These are phyloP conservation scores for Panus rudis DNA, from an alignment of 768 basidiomycete genomes.

Conservation along the genomic window DNA sequence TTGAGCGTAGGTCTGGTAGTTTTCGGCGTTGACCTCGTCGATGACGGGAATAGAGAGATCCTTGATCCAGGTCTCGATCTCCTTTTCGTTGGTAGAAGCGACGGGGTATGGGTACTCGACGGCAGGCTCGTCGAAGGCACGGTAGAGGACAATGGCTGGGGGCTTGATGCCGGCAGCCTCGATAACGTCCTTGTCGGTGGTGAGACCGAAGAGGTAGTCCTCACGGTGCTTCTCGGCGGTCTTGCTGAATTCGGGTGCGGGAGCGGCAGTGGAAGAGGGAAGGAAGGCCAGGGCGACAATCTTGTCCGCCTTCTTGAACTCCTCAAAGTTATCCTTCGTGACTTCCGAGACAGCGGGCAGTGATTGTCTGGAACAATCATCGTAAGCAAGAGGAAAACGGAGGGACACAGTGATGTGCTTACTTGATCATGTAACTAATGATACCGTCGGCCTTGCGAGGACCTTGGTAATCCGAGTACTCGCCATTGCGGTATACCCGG, in stretches of 20 bases:
- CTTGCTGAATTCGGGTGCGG: conserved; percentile 66
- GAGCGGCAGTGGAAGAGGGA: conserved; percentile 61
- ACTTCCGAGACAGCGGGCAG: conserved; percentile 89
- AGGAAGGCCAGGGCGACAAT: conserved; percentile 87
- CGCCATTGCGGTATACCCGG: conserved; percentile 88
- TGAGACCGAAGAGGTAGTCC: conserved; percentile 85
- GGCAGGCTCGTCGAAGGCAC: conserved; percentile 80
- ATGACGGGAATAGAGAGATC: conserved; percentile 83
- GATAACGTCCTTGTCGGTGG: conserved; percentile 63
- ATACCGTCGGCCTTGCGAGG: conserved; percentile 95
- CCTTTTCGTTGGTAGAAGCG: conserved; percentile 46
- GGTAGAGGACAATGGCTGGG: conserved; percentile 89
- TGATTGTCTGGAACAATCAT: conserved; percentile 58
- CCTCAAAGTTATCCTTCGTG: conserved; percentile 65
- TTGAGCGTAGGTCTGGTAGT: conserved; percentile 78
- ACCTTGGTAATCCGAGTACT: conserved; percentile 73
- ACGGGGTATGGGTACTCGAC: conserved; percentile 59
- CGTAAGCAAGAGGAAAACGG: conserved; percentile 1
- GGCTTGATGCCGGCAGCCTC: conserved; percentile 66
- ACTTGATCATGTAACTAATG: conserved; percentile 96
- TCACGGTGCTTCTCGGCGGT: conserved; percentile 87
- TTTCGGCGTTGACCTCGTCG: conserved; percentile 91
- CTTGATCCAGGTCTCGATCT: conserved; percentile 72
- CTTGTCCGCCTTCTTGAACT: conserved; percentile 86
- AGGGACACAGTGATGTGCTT: conserved; percentile 20